Conservation (phyloP, 2,329 filamentous ascomycete genomes). For the Lasiodiplodia gonubiensis region DNA sequence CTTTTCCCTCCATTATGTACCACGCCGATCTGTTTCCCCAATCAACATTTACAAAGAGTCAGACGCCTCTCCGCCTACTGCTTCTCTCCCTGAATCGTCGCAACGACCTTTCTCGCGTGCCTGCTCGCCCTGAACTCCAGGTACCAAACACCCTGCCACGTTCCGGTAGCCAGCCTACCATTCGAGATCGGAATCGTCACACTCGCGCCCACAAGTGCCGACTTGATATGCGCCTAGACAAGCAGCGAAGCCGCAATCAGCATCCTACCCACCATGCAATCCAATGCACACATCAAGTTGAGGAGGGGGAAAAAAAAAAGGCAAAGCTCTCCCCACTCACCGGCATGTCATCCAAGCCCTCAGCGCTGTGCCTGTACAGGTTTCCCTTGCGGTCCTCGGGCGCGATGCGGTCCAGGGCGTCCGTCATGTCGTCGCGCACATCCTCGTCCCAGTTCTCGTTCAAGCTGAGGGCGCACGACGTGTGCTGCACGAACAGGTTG, state of each 20-base stretch:
- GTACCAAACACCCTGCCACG: constrained; percentile 94
- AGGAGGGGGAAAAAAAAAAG: too few relatives aligned
- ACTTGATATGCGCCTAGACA: constrained; percentile 85
- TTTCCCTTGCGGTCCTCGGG: constrained; percentile 71
- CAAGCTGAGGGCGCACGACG: constrained; percentile 83
- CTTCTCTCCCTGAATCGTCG: constrained; percentile 91
- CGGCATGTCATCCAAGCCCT: constrained; percentile 93
- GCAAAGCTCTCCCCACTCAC: constrained; percentile 52
- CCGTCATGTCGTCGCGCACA: constrained; percentile 91
- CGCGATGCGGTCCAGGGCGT: constrained; percentile 88
- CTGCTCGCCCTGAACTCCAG: constrained; percentile 81
- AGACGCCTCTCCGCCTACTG: constrained; percentile 37
- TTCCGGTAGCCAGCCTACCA: constrained; percentile 73
- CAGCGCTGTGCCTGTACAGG: constrained; percentile 84
- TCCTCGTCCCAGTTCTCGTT: constrained; percentile 92
- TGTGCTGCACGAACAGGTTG: constrained; percentile 94
- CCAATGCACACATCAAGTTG: not conserved
- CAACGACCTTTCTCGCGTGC: constrained; percentile 82
- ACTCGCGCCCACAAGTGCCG: constrained; percentile 83
- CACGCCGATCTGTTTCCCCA: too few relatives aligned
- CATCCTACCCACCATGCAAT: not conserved
- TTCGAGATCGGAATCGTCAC: constrained; percentile 90
- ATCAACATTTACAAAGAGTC: not conserved
- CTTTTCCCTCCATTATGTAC: not conserved
- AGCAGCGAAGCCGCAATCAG: not conserved